Percentiles rank a stretch among this genome's conserved stretches.
Evolutionary conservation across 805 yeast genomes (phyloP).

Genomic region (Candida manassasensis): DNA sequence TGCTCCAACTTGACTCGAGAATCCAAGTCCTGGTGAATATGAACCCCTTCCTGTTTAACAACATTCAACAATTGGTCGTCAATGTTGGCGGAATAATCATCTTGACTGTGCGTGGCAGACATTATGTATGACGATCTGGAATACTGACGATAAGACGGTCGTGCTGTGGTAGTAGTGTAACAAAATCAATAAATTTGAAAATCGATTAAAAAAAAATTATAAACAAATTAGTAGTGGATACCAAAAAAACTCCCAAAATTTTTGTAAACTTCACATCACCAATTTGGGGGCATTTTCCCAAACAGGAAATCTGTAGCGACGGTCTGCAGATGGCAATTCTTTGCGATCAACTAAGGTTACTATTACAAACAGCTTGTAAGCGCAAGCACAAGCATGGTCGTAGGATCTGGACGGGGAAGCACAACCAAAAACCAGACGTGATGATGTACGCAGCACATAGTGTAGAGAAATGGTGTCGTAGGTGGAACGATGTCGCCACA

Average conservation of each 20-base stretch:
- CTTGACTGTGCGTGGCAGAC: constrained; percentile 9
- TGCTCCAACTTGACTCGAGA: constrained; percentile 28
- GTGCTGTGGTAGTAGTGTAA: constrained; percentile 22
- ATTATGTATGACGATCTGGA: constrained; percentile 3
- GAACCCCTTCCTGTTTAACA: constrained; percentile 30
- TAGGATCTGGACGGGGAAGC: no score
- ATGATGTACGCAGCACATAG: no score
- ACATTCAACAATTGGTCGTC: constrained; percentile 41
- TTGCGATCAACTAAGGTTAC: no score
- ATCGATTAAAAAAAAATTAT: constrained; percentile 13
- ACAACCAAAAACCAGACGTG: no score
- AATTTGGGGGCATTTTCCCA: no score
- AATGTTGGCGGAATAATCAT: constrained; percentile 29
- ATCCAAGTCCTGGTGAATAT: constrained; percentile 6
- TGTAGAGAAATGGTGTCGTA: no score
- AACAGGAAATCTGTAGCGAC: no score
- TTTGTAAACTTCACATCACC: no score
- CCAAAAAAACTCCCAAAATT: neutral
- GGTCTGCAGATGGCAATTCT: no score
- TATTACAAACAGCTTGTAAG: no score
- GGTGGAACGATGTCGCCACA: no score
- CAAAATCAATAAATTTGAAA: constrained; percentile 5
- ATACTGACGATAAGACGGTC: constrained; percentile 9
- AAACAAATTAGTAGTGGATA: constrained; percentile 1
- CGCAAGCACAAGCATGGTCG: no score